These are phyloP conservation scores for Penicillium cinerascens DNA, from an alignment of 495 filamentous ascomycete genomes.

Conservation along the genomic window DNA sequence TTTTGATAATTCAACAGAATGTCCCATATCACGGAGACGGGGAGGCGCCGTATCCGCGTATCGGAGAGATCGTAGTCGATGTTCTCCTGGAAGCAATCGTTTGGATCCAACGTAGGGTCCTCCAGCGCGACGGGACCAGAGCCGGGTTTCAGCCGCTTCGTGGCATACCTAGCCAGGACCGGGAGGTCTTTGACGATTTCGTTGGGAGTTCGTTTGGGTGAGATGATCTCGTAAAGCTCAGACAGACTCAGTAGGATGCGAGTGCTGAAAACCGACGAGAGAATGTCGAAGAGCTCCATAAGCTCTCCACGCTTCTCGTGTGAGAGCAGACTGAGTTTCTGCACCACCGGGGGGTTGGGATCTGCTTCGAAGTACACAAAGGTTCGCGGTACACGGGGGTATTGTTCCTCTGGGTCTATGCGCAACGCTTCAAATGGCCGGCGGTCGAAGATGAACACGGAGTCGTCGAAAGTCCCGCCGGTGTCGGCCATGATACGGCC, in stretches of 20 bases:
- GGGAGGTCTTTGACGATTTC: slow-evolving; percentile 34
- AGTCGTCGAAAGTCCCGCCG: slow-evolving; percentile 36
- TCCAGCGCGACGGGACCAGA: slow-evolving; percentile 19
- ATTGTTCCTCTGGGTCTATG: slow-evolving; percentile 53
- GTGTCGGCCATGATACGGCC: slow-evolving; percentile 12
- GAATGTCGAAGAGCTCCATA: slow-evolving; percentile 20
- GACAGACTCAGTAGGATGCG: slow-evolving; percentile 19
- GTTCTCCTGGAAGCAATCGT: slow-evolving; percentile 29
- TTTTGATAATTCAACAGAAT: slow-evolving; percentile 32
- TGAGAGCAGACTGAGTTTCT: slow-evolving; percentile 14
- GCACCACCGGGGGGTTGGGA: slow-evolving; percentile 14
- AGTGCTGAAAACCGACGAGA: slow-evolving; percentile 21
- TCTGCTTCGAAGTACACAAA: slow-evolving; percentile 41
- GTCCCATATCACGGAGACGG: slow-evolving; percentile 25
- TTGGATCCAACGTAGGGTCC: slow-evolving; percentile 16
- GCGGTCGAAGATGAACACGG: slow-evolving; percentile 59
- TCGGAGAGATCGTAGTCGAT: slow-evolving; percentile 38
- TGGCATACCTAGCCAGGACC: slow-evolving; percentile 25
- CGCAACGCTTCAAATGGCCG: slow-evolving; percentile 56
- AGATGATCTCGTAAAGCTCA: slow-evolving; percentile 24
- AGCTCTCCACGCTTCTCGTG: slow-evolving; percentile 5
- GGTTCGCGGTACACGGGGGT: slow-evolving; percentile 33
- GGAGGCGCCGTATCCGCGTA: slow-evolving; percentile 22
- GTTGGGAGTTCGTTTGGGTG: slow-evolving; percentile 24
- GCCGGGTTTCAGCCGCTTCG: slow-evolving; percentile 30